Percentiles rank a stretch among this genome's conserved stretches.
These are phyloP conservation scores for Rhinocladiella mackenziei DNA, from an alignment of 2,329 filamentous ascomycete species.

Conservation along the genomic window DNA sequence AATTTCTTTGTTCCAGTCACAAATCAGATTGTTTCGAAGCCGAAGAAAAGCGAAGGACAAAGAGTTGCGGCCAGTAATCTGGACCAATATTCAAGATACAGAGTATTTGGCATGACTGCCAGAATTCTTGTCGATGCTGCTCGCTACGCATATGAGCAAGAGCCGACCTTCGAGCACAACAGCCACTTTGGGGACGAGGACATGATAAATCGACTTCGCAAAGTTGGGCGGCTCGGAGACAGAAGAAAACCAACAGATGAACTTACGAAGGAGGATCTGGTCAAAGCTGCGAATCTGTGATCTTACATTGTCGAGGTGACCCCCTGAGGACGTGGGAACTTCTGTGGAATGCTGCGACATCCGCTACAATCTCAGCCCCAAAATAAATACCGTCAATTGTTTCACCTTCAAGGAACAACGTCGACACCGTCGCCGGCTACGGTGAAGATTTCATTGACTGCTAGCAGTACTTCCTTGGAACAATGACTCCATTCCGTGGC, in stretches of 20 bases:
- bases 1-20: conserved; percentile 85
- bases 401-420: too few relatives aligned
- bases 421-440: too few relatives aligned
- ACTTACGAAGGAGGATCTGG: conserved; percentile 50
- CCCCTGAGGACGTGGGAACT: not conserved
- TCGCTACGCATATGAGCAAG: conserved; percentile 72
- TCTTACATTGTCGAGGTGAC: not conserved
- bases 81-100: conserved; percentile 59
- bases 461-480: not conserved
- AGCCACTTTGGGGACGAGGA: conserved; percentile 63
- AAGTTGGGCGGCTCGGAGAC: conserved; percentile 54
- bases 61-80: conserved; percentile 38
- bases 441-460: too few relatives aligned
- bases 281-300: conserved; percentile 46
- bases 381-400: conserved; percentile 4
- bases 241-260: conserved; percentile 50
- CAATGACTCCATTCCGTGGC: conserved; percentile 5
- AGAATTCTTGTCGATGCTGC: conserved; percentile 85
- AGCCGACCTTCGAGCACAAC: conserved; percentile 78
- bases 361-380: not conserved
- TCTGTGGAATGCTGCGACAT: conserved; percentile 17
- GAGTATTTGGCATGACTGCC: conserved; percentile 94
- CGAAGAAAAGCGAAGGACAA: conserved; percentile 44
- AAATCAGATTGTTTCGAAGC: conserved; percentile 64
- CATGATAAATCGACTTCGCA: conserved; percentile 56